These are phyloP conservation scores for Chlorociboria aeruginascens DNA, from an alignment of 495 filamentous ascomycete genomes.

Conservation along the genomic window DNA sequence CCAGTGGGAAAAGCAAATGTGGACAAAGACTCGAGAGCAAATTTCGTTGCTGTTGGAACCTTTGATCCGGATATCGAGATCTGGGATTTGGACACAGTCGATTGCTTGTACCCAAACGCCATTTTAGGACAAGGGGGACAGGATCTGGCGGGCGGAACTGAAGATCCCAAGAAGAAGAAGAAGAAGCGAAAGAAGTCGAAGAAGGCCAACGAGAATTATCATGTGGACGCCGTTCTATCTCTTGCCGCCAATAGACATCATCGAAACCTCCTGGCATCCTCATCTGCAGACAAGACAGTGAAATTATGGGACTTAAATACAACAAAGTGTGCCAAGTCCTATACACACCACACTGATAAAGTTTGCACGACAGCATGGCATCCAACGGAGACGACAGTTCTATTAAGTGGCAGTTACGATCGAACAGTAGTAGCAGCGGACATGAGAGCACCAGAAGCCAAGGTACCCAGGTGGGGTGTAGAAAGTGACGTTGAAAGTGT, in stretches of 20 bases:
- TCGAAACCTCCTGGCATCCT: constrained; percentile 88
- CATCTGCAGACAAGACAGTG: constrained; percentile 89
- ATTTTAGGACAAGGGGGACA: constrained; percentile 82
- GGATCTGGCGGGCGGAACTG: constrained; percentile 27
- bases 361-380: constrained; percentile 95
- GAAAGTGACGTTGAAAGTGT: constrained; percentile 91
- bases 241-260: constrained; percentile 87
- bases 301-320: constrained; percentile 97
- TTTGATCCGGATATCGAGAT: constrained; percentile 98
- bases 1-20: constrained; percentile 59
- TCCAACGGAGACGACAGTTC: constrained; percentile 67
- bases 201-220: constrained; percentile 82
- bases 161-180: constrained; percentile 49
- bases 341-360: constrained; percentile 85
- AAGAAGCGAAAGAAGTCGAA: constrained; percentile 75
- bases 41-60: constrained; percentile 89
- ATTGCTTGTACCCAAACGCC: constrained; percentile 95
- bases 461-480: constrained; percentile 71
- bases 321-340: constrained; percentile 84
- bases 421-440: constrained; percentile 83
- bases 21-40: constrained; percentile 49
- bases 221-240: constrained; percentile 86
- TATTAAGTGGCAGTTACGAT: constrained; percentile 90
- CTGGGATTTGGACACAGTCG: constrained; percentile 91
- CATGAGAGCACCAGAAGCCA: constrained; percentile 79